Evolutionary conservation across 805 yeast species (phyloP), one percentile per base, ranked within the genome.

Genomic region (Starmerella powellii): DNA sequence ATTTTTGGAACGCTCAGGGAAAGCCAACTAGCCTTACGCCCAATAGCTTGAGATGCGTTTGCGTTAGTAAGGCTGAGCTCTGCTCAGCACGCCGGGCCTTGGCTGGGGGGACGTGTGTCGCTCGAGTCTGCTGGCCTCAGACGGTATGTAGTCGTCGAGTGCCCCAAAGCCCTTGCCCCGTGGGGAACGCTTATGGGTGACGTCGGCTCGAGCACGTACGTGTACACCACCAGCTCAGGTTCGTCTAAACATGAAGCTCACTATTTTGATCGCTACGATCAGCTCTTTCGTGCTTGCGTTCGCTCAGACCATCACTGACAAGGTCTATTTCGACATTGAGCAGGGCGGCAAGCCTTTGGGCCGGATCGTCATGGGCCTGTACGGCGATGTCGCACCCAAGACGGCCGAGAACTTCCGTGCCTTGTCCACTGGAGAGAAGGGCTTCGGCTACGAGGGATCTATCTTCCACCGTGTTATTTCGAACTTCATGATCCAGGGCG

Each of bases 351-450:
- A 77, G 60, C 56, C 66, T 4, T 65, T 87, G 35, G 97, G 97
- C 36, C 74, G 94, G 59, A 71, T 88, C 50, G 81, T 78, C 45
- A 69, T 88, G 60, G 97, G 96, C 11, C 70, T 88, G 40, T 88
- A 78, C 59, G 96, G 95, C 36, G 73, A 76, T 19, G 82, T 75
- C 37, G 88, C 80, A 31, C 95, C 93, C 54, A 81, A 80, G 63
- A 87, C 96, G 21, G 91, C 71, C 31, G 87, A 83, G 62, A 87
- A 87, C 70, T 86, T 86, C 66, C 76, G 83, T 56, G 80, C 80
- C 56, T 71, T 86, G 61, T 68, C 85, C 38, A 67, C 76, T 36
- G 88, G 94, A 16, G 80, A 76, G 40, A 85, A 83, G 57, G 62
- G 68, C 30, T 78, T 57, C 77, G 78, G 78, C 29, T 83, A 79